These are phyloP conservation scores for Mortierella polycephala DNA, from an alignment of 371 early-diverging fungal genomes.

Conservation along the genomic window DNA sequence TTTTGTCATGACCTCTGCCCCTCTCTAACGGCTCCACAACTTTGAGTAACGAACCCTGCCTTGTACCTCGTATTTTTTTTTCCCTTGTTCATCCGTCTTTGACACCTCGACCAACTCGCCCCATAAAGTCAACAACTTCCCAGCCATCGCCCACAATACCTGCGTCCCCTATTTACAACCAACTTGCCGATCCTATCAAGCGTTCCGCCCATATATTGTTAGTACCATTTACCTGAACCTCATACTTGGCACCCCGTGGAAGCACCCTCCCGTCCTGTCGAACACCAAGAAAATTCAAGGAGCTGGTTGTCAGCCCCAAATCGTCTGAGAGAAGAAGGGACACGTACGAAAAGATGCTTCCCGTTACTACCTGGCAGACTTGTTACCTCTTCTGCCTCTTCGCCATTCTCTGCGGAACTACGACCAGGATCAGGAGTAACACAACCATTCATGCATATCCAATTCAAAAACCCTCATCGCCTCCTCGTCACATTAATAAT, in stretches of 20 bases:
- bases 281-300: background rate
- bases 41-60: background rate
- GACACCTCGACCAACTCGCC: too few relatives aligned
- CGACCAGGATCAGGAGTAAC: background rate
- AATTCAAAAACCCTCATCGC: background rate
- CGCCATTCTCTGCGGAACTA: conserved; percentile 16
- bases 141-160: too few relatives aligned
- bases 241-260: background rate
- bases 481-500: background rate
- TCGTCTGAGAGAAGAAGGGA: background rate
- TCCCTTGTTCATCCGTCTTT: too few relatives aligned
- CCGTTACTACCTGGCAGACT: conserved; percentile 13
- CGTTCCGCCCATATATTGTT: too few relatives aligned
- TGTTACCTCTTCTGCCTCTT: conserved; percentile 19
- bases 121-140: too few relatives aligned
- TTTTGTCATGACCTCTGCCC: background rate
- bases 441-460: conserved; percentile 7
- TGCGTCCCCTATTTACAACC: too few relatives aligned
- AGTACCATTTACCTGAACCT: too few relatives aligned
- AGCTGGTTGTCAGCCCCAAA: background rate
- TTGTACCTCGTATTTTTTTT: background rate
- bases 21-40: conserved; percentile 4
- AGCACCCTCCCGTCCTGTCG: background rate
- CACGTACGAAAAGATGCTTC: conserved; percentile 1
- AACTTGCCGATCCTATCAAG: too few relatives aligned